Conservation (phyloP, 768 basidiomycete species). For the Piloderma croceum region DNA sequence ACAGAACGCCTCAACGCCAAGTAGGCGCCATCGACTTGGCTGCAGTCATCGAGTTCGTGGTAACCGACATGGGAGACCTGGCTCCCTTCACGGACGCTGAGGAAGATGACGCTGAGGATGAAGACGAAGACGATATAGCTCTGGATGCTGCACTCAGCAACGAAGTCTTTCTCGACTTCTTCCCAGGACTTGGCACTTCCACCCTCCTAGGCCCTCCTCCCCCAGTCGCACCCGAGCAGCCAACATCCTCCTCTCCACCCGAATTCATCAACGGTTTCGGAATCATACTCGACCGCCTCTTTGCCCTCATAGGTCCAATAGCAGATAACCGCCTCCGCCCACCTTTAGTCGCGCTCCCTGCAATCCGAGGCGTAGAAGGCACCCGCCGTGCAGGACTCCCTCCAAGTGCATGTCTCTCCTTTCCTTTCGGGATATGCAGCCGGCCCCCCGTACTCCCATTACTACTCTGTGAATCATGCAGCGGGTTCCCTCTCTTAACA, state of each 20-base stretch:
- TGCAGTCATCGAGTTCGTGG: slow-evolving; percentile 46
- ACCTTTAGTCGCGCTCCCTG: slow-evolving; percentile 32
- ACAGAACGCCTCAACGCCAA: slow-evolving; percentile 45
- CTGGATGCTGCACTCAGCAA: slow-evolving; percentile 40
- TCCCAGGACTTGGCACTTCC: slow-evolving; percentile 49
- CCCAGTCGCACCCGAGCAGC: too few relatives aligned
- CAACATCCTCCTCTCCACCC: slow-evolving; percentile 31
- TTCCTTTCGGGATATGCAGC: slow-evolving; percentile 30
- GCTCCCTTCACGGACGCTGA: slow-evolving; percentile 34
- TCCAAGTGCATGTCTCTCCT: slow-evolving; percentile 24
- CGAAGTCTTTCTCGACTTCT: slow-evolving; percentile 54
- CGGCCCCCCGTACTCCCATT: slow-evolving; percentile 42
- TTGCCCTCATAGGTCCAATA: slow-evolving; percentile 63
- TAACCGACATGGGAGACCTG: too few relatives aligned
- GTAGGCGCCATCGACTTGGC: slow-evolving; percentile 42
- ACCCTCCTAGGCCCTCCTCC: slow-evolving; percentile 37
- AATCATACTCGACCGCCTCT: slow-evolving; percentile 77
- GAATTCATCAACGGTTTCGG: slow-evolving; percentile 38
- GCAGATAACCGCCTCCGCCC: slow-evolving; percentile 70
- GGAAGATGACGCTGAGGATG: slow-evolving; percentile 23
- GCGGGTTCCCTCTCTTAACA: slow-evolving; percentile 21
- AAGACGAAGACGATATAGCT: slow-evolving; percentile 21
- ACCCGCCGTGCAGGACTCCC: slow-evolving; percentile 47
- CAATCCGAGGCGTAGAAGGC: slow-evolving; percentile 40
- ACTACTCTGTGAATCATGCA: slow-evolving; percentile 64